Percentiles rank a stretch among this genome's conserved stretches.
Evolutionary conservation across 164 flowering plant genomes (phyloP).

Genomic region (Pachysandra terminalis): DNA sequence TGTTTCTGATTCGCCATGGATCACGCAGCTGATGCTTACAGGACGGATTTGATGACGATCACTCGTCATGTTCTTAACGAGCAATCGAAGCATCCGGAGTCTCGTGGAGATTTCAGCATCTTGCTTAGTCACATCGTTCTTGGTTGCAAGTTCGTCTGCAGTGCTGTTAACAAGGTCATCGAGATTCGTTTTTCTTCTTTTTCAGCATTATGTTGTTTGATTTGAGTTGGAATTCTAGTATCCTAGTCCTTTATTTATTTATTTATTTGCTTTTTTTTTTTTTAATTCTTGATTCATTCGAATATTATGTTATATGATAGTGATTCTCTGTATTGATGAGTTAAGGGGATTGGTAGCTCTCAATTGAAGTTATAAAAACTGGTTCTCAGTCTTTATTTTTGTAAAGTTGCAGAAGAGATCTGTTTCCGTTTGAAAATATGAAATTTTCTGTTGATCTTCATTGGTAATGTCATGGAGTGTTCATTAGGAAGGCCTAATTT

Average conservation of each 20-base stretch:
- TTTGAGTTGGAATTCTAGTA: too few relatives aligned
- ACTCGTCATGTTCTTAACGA: constrained; percentile 86
- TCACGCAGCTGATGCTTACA: constrained; percentile 81
- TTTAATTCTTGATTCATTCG: not conserved
- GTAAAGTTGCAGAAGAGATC: not conserved
- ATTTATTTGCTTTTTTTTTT: too few relatives aligned
- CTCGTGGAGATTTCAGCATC: constrained; percentile 93
- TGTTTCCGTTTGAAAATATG: not conserved
- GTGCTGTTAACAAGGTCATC: constrained; percentile 87
- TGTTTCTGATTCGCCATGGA: constrained; percentile 52
- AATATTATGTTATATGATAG: too few relatives aligned
- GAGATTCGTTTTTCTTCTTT: not conserved
- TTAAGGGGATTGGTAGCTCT: too few relatives aligned
- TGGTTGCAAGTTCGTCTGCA: constrained; percentile 95
- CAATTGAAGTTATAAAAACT: not conserved
- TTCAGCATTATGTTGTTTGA: not conserved
- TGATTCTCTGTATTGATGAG: too few relatives aligned
- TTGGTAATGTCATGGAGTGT: not conserved
- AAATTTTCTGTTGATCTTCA: not conserved
- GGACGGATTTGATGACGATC: constrained; percentile 96
- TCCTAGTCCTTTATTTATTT: too few relatives aligned
- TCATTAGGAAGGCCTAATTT: not conserved
- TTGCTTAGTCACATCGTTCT: constrained; percentile 91
- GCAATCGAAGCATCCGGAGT: constrained; percentile 85
- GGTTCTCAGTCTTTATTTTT: too few relatives aligned